Evolutionary conservation across 805 yeast genomes (phyloP), one percentile per base, ranked within the genome.

Genomic region (Barnettozyma pratensis): DNA sequence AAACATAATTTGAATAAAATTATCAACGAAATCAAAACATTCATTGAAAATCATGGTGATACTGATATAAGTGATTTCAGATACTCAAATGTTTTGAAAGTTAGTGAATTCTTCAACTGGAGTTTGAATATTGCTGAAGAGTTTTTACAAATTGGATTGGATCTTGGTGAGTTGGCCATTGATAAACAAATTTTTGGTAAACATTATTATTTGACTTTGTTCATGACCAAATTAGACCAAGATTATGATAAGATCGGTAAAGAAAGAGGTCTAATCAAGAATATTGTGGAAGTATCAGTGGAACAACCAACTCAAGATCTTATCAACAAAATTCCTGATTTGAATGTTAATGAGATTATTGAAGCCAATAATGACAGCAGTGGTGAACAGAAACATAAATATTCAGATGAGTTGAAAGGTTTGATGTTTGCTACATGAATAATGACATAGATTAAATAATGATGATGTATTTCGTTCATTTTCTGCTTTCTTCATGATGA

Each of bases 171-270:
- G 3, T 59, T 87, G 3, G 79, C 85, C 19, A 71, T 86, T 5
- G 96, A 87, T 65, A 81, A 81, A 56, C 81, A 81, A 54, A 69
- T 83, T 1, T 74, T 80, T 43, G 95, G 94, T 0, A 73, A 80
- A 4, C 74, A 76, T 44, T 87, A 80, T 63, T 86, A 77, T 58
- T 61, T 70, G 40, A 87, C 87, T 54, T 64, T 59, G 30, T 55
- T 60, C 28, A 28, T 38, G 9, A 7, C n/a, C 4, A 37, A 34
- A n/a, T 7, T n/a, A 11, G 14, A 30, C 7, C 19, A 28, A 19
- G 44, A 47, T 37, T 39, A 37, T 39, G 42, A 47, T 19, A 37
- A 37, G 19, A 30, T 37, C 26, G 37, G 36, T 6, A 29, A 37
- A 45, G 30, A 42, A 37, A 37, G 45, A 34, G 9, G n/a, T 42